Evolutionary conservation across 2,329 filamentous ascomycete genomes (phyloP), one percentile per base, ranked within the genome.

Genomic region (Didymosphaeria variabile): DNA sequence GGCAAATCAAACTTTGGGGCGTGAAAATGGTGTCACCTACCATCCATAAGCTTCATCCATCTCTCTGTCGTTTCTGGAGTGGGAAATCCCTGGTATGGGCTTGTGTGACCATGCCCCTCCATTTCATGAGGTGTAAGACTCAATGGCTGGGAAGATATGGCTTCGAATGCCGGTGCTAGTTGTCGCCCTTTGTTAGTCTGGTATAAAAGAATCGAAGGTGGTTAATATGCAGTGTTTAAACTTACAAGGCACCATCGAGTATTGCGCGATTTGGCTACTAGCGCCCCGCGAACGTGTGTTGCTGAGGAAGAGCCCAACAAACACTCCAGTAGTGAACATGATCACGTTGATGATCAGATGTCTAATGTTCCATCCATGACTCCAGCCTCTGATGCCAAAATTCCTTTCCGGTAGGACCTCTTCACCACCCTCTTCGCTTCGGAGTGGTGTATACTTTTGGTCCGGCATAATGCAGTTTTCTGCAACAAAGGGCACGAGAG

Each of bases 31-130:
- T 10, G 7, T 26, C 12, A 46, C 50, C 17, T 34, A 60, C 58
- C 58, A 32, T 60, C 21, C 53, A 60, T 56, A 21, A 60, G 46
- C 6, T 60, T 46, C 58, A 60, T 60, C 58, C 58, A 60, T 31
- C 36, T 36, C 21, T 45, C 53, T 31, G 58, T 60, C 19, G 21
- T 60, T 31, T 56, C 58, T 46, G 53, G 38, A 17, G 53, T 57
- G 5, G 58, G 58, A 53, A 36, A 60, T 15, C 58, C 58, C 19
- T 57, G 53, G 29, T 60, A 60, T 21, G 58, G 53, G 47, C 58
- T 60, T 19, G 7, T 17, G 21, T 60, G 53, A 10, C 36, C 58
- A 46, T 60, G 58, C 9, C 58, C 53, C 31, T 60, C 58, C 13
- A 60, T 17, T 21, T 60, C 53, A 29, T 60, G 58, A 46, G 57